Base-by-base conservation (phyloP, 2,329 filamentous ascomycete species). In the Allantophomopsis lycopodina region DNA sequence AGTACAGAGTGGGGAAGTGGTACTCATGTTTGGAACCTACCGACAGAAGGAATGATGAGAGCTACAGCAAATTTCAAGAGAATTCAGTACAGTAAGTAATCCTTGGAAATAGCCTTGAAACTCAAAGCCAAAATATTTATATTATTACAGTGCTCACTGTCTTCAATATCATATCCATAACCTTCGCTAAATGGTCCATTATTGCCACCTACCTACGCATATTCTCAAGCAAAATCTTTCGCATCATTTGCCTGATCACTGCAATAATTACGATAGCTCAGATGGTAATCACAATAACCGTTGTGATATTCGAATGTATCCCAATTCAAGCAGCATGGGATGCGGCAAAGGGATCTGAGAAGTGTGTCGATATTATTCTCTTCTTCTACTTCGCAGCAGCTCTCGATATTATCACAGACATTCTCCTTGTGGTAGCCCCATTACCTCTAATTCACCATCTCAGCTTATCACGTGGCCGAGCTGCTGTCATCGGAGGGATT, bases 21-120 rank as follows among this genome's bases (percentile, higher is more conserved):
- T 17, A 42, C 44, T 14, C 45, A 47, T 23, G 17, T 45, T 5
- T 47, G 45, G 45, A 45, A 47, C 23, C 34, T 47, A 28, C 23
- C 23, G 3, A 28, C 23, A 10, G 5, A 28, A 28, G 23, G 23
- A 10, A 10, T 28, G 5, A 8, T 12, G 11, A 28, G 10, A 12
- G 23, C 8, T 8, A 28, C 23, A 28, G 23, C 7, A 28, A 28
- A 4, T 8, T 28, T 28, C 23, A 28, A 28, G 11, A 28, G 23
- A 28, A 12, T 28, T 28, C 23, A 28, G 10, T 28, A 28, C 23
- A 2, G 14, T 18, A 34, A 7, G 16, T 15, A 13, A 13, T 8
- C 32, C 16, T 18, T 34, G 7, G 5, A 14, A 15, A 12, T 34
- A 14, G 32, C 32, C 8, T 34, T n/a, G n/a, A 34, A 12, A 8